A percentile compares a stretch with the other conserved stretches of the same genome.
Evolutionary conservation across 2,329 filamentous ascomycete genomes (phyloP).

Genomic region (Aspergillus calidoustus): DNA sequence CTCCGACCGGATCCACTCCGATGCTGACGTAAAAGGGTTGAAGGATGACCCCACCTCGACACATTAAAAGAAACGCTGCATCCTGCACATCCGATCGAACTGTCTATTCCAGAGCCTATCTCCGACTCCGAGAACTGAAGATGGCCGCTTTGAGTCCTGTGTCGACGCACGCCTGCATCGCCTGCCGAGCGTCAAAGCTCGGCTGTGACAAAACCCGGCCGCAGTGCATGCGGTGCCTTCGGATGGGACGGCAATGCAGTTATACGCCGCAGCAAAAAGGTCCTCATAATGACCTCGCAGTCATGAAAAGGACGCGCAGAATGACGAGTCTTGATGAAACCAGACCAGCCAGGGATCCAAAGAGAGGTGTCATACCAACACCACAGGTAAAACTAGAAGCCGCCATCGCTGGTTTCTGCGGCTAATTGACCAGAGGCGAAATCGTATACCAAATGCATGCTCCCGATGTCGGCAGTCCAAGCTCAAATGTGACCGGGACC

Average conservation of each 20-base stretch:
- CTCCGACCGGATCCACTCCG: constrained; percentile 1
- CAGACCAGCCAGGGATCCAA: too few relatives aligned
- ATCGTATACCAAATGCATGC: neutral
- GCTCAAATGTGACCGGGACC: neutral
- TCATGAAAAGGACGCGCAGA: too few relatives aligned
- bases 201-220: constrained; percentile 4
- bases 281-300: too few relatives aligned
- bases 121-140: neutral
- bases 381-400: too few relatives aligned
- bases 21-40: neutral
- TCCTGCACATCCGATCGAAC: too few relatives aligned
- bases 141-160: neutral
- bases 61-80: too few relatives aligned
- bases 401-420: too few relatives aligned
- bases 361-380: too few relatives aligned
- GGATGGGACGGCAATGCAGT: neutral
- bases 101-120: neutral
- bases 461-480: neutral
- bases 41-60: neutral
- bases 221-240: neutral
- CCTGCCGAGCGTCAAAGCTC: neutral
- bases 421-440: neutral
- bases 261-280: neutral
- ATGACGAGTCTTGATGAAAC: too few relatives aligned
- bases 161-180: neutral